Evolutionary conservation across 2,329 filamentous ascomycete species (phyloP).

Genomic region (Paramyrothecium sp.): DNA sequence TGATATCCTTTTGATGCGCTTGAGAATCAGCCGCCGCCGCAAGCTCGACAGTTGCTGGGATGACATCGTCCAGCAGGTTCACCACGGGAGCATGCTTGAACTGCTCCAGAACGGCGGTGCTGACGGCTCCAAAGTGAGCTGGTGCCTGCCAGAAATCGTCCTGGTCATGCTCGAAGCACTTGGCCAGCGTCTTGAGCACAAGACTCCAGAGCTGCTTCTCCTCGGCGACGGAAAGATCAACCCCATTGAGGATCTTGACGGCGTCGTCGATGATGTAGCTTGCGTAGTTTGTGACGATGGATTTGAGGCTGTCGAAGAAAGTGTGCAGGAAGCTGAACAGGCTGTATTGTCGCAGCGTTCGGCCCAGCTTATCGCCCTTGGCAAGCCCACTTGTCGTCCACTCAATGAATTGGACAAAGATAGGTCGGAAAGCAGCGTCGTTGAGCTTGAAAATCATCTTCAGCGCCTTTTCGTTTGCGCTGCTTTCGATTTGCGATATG

Average conservation of each 20-base stretch:
- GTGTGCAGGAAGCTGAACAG: constrained; percentile 77
- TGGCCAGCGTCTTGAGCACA: constrained; percentile 69
- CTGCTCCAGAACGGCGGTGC: constrained; percentile 67
- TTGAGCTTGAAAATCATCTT: constrained; percentile 97
- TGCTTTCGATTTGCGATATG: constrained; percentile 61
- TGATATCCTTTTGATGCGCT: constrained; percentile 89
- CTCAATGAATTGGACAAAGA: constrained; percentile 83
- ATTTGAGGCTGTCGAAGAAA: constrained; percentile 86
- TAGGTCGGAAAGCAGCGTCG: constrained; percentile 86
- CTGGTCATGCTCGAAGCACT: constrained; percentile 84
- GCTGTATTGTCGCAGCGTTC: constrained; percentile 64
- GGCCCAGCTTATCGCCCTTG: constrained; percentile 59
- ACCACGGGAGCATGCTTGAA: constrained; percentile 47
- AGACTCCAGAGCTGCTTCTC: constrained; percentile 64
- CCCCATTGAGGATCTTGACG: constrained; percentile 57
- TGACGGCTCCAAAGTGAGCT: constrained; percentile 75
- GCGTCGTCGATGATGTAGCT: constrained; percentile 79
- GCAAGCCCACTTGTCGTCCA: constrained; percentile 66
- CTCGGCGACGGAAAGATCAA: constrained; percentile 46
- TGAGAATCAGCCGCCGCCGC: constrained; percentile 78
- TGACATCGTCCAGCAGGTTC: constrained; percentile 51
- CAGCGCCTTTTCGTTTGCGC: constrained; percentile 69
- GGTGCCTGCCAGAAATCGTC: constrained; percentile 96
- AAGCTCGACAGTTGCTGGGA: constrained; percentile 77
- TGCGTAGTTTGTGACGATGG: constrained; percentile 90